Percentiles rank a stretch among this genome's conserved stretches.
These are phyloP conservation scores for Zygnema circumcarinatum DNA, from an alignment of 139 green algal species.

Conservation along the genomic window DNA sequence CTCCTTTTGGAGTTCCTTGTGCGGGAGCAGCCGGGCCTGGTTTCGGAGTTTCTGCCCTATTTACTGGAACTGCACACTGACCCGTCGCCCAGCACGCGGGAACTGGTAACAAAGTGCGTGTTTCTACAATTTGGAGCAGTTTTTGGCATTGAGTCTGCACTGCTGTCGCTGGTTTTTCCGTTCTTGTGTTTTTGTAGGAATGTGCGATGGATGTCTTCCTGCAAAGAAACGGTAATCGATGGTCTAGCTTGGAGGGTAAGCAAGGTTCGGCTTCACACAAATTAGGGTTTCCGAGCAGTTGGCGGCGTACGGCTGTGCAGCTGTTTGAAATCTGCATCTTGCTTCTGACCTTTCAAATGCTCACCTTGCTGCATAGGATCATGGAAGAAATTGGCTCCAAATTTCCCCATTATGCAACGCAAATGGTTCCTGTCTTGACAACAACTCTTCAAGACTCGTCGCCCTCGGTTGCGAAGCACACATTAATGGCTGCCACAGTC, in stretches of 20 bases:
- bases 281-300: neutral
- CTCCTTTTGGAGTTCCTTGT: neutral
- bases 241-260: neutral
- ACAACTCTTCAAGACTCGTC: neutral
- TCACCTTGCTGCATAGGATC: neutral
- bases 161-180: neutral
- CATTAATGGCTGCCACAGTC: neutral
- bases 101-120: neutral
- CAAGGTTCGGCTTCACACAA: neutral
- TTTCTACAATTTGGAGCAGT: no score
- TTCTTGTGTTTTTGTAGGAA: neutral
- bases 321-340: conserved; percentile 1
- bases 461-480: neutral
- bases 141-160: neutral
- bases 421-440: neutral
- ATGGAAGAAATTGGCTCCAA: conserved; percentile 9
- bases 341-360: neutral
- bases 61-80: neutral
- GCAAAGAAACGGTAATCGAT: neutral
- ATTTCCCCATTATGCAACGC: neutral
- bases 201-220: neutral
- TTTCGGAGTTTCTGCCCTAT: neutral
- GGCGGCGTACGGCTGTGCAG: neutral
- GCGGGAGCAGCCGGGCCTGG: neutral
- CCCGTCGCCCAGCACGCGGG: neutral